Evolutionary conservation across 2,329 filamentous ascomycete genomes (phyloP), one percentile per base, ranked within the genome.

Genomic region (Nothophaeocryptopus gaeumannii): DNA sequence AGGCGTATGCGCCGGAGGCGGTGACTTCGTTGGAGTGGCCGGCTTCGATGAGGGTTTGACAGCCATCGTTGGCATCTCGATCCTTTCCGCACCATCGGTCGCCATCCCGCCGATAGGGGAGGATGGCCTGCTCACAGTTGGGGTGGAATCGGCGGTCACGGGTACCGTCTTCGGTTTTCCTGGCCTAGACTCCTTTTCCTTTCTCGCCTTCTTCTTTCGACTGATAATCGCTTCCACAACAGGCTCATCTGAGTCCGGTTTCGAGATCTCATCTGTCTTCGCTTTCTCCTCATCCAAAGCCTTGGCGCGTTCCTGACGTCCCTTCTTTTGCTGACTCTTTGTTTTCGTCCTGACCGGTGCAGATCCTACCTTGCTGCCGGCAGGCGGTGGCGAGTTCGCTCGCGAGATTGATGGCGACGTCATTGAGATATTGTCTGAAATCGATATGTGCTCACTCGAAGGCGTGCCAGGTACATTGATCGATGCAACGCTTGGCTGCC

Each of bases 181-280:
- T 13, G 53, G 53, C 40, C 60, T 70, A 37, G 66, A 39, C 36
- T 68, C 51, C 61, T 66, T 62, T 49, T 63, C 56, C 70, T 89
- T 92, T 75, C 88, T 90, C 66, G 88, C 82, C 72, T 92, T 93
- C 76, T 89, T 92, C 75, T 90, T 90, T 45, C 88, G 81, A 31
- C 86, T 86, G 41, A 89, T 67, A 35, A 95, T 86, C 0, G 89
- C 88, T 7, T 83, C 88, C 58, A 80, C 74, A 8, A 76, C 73
- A n/a, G 71, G 66, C 55, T 82, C 80, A 54, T 82, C 78, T 8
- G 68, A 63, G 3, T 63, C 48, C 4, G 62, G 30, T 8, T 64
- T 64, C 29, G 36, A 56, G 30, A 81, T 79, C 56, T 82, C 78
- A 12, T 73, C 71, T 44, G 80, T 75, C 10, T 76, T 68, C 5